Conservation (phyloP, 169 alveolate species). For the Besnoitia besnoiti region DNA sequence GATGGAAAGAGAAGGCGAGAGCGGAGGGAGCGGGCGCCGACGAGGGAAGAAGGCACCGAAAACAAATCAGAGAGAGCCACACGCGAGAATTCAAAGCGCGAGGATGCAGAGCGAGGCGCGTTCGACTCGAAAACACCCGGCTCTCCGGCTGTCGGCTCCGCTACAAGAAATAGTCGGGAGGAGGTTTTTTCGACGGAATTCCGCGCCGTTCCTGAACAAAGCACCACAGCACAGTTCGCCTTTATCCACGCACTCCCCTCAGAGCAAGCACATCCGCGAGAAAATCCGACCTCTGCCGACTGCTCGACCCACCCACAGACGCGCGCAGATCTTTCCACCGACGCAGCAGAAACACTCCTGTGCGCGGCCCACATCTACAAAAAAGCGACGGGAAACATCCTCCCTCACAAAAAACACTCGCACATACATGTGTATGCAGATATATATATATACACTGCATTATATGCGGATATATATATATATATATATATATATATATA, state of each 20-base stretch:
- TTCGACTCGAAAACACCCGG: neutral
- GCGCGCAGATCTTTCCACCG: neutral
- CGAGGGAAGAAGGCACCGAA: neutral
- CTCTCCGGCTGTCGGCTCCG: neutral
- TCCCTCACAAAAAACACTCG: neutral
- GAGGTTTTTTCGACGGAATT: slow-evolving; percentile 84
- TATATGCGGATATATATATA: neutral
- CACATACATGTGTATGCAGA: neutral
- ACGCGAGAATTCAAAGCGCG: too few species aligned
- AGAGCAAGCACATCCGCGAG: too few species aligned
- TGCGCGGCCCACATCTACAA: neutral
- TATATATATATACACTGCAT: neutral
- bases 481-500: neutral
- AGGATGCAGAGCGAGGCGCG: neutral
- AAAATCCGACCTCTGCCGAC: too few species aligned
- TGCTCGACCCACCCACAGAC: too few species aligned
- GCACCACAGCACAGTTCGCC: neutral
- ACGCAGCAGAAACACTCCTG: too few species aligned
- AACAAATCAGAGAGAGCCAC: neutral
- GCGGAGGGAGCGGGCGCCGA: neutral
- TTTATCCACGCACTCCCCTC: neutral
- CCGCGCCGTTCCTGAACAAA: slow-evolving; percentile 81
- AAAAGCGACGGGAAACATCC: neutral
- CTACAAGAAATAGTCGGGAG: slow-evolving; percentile 87
- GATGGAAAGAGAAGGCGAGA: neutral